Base-by-base conservation (phyloP, 345 rosid genomes). In the Sisymbrium altissimum region DNA sequence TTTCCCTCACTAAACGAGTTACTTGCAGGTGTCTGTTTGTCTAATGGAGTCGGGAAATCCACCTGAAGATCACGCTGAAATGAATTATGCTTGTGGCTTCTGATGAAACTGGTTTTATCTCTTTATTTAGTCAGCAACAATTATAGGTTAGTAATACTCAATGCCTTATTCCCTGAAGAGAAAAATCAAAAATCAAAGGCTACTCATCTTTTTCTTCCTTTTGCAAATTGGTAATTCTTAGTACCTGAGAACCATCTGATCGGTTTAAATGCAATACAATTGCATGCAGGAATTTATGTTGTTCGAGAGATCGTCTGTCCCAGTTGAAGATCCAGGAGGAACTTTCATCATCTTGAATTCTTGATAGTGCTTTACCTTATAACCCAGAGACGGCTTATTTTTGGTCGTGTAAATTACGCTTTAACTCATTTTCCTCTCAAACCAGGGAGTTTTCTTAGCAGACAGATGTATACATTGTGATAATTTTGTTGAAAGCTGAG, bases 101-200 rank as follows among this genome's bases (percentile, higher is more conserved):
- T 79, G 65, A 80, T 18, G 92, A 95, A 66, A 77, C 79, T 54
- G 98, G 96, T 60, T 84, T 82, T 72, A 83, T 90, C 72, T 82
- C 85, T 66, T 85, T 95, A 72, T 95, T 92, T 66, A 95, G 99
- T 78, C 91, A 82, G 86, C 97, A 84, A 68, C 98, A 95, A 54
- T 66, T 89, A 79, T 93, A 94, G 93, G 98, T 94, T 52, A 72
- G 76, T 50, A 23, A 52, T 68, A 39, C 53, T 50, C 33, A 21
- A 12, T 32, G 63, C 25, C 48, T 48, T 64, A 17, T 44, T 17
- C 41, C 10, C 21, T 49, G 55, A 27, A 50, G 39, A 49, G 38
- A 39, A 39, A 46, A 23, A 29, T 49, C n/a, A n/a, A n/a, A n/a
- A n/a, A n/a, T n/a, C 54, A 40, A 61, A 54, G 40, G 9, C 64